A percentile compares a stretch with the other conserved stretches of the same genome.
Evolutionary conservation across 2,329 filamentous ascomycete species (phyloP).

Genomic region (Xylariaceae sp.): DNA sequence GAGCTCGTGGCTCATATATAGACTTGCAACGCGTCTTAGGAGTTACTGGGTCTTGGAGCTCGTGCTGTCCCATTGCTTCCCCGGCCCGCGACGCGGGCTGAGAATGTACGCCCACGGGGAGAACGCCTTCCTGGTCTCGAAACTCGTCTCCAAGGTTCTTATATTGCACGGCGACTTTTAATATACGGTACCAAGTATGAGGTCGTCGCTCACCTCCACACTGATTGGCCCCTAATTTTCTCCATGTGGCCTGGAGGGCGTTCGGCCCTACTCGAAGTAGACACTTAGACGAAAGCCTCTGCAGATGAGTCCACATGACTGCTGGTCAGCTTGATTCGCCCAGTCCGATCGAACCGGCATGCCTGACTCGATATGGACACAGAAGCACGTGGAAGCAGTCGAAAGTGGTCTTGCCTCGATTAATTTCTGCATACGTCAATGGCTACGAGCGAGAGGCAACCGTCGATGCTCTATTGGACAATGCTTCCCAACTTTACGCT

Average conservation of each 20-base stretch:
- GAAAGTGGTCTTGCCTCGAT: conserved; percentile 9
- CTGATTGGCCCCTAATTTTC: conserved; percentile 9
- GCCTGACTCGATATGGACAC: conserved; percentile 10
- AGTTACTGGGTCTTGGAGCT: too few species aligned
- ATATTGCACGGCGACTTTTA: conserved; percentile 18
- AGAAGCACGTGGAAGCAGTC: conserved; percentile 12
- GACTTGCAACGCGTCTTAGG: too few species aligned
- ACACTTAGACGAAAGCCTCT: conserved; percentile 1
- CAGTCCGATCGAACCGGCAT: too few species aligned
- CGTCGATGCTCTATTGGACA: neutral
- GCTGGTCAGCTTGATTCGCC: neutral
- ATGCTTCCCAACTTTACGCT: neutral
- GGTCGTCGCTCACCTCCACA: conserved; percentile 5
- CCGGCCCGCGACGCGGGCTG: too few species aligned
- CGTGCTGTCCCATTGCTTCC: too few species aligned
- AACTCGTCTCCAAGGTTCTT: conserved; percentile 9
- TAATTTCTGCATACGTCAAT: conserved; percentile 14
- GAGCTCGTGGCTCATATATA: too few species aligned
- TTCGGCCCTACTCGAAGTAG: conserved; percentile 12
- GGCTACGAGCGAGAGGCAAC: conserved; percentile 8
- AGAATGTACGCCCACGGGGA: too few species aligned
- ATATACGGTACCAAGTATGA: conserved; percentile 14
- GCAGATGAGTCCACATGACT: neutral
- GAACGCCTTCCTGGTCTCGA: conserved; percentile 10
- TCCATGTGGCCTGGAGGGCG: conserved; percentile 9